Evolutionary conservation across 805 yeast species (phyloP), one percentile per base, ranked within the genome.

Genomic region (Saccharomycopsis microspora): DNA sequence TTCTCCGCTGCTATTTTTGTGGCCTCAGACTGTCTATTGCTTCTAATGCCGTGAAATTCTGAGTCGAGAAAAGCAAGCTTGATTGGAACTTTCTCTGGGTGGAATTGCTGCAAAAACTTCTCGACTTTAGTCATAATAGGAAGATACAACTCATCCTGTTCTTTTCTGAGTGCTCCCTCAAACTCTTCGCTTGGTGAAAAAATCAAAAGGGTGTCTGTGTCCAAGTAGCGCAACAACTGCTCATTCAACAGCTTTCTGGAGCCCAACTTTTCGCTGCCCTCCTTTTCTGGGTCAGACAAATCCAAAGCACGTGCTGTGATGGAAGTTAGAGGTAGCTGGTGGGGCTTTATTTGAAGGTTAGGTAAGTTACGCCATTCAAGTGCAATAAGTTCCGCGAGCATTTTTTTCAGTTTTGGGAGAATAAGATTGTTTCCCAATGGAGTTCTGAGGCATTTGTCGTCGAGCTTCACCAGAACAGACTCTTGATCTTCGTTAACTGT

Each of bases 201-300:
- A 5, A 90, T 87, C 46, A 93, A 70, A 53, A 95, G 68, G 1
- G 97, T 88, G 63, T 93, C 99, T 0, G 98, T 93, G 62, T 93
- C 98, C 50, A 94, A 69, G 60, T 89, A 93, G 47, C 89, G 78
- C 58, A 90, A 66, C 52, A 93, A 65, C 53, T 74, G 75, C 40
- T 71, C 63, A 52, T 76, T 73, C 27, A 86, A 75, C 40, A 74
- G 75, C 4, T 71, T 74, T 43, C 65, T 65, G 51, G 70, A 75
- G 6, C 89, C 88, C 37, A 80, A 71, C 60, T 83, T 82, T 40
- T 80, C 75, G 10, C 70, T 61, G 44, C 76, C 81, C 27, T 66
- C 69, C 10, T 34, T 45, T 1, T 64, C 62, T 0, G 52, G 53
- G 8, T 60, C 57, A 30, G 69, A 63, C 55, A 93, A 66, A 62